These are phyloP conservation scores for Termitomyces sp. DNA, from an alignment of 768 basidiomycete species.

Conservation along the genomic window DNA sequence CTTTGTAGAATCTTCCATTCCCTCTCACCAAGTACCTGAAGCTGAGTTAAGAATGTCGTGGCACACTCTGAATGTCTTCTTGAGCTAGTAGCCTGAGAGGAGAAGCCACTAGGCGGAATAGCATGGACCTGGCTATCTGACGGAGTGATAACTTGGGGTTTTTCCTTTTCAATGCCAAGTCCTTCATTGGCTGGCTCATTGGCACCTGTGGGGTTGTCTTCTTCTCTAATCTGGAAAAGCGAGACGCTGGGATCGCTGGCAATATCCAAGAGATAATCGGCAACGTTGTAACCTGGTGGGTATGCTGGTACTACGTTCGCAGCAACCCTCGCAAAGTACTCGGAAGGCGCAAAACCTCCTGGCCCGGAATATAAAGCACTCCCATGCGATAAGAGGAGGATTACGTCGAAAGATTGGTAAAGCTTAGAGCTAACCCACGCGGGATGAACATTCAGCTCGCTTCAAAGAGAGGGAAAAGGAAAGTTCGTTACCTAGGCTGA, in stretches of 20 bases:
- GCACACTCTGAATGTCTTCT: conserved; percentile 37
- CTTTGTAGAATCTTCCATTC: conserved; percentile 82
- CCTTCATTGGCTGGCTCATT: neutral
- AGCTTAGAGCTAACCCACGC: conserved; percentile 55
- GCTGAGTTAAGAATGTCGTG: conserved; percentile 84
- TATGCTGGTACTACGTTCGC: conserved; percentile 39
- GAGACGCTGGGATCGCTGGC: conserved; percentile 59
- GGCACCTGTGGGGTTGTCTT: neutral
- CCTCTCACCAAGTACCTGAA: conserved; percentile 74
- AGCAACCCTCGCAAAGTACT: conserved; percentile 52
- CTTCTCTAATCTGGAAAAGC: conserved; percentile 30
- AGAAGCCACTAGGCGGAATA: neutral
- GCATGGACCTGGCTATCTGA: conserved; percentile 7
- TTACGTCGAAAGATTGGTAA: conserved; percentile 80
- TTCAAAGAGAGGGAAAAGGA: neutral
- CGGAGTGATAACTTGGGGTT: neutral
- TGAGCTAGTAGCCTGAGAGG: conserved; percentile 1
- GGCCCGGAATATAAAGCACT: conserved; percentile 74
- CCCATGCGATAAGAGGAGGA: conserved; percentile 75
- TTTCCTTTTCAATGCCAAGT: conserved; percentile 1
- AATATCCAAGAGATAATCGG: conserved; percentile 88
- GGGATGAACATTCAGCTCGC: neutral
- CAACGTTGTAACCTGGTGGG: conserved; percentile 83
- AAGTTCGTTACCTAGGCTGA: conserved; percentile 60
- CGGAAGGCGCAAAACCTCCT: conserved; percentile 64